These are phyloP conservation scores for Mycosphaerelloides madeirae DNA, from an alignment of 2,329 filamentous ascomycete species.

Conservation along the genomic window DNA sequence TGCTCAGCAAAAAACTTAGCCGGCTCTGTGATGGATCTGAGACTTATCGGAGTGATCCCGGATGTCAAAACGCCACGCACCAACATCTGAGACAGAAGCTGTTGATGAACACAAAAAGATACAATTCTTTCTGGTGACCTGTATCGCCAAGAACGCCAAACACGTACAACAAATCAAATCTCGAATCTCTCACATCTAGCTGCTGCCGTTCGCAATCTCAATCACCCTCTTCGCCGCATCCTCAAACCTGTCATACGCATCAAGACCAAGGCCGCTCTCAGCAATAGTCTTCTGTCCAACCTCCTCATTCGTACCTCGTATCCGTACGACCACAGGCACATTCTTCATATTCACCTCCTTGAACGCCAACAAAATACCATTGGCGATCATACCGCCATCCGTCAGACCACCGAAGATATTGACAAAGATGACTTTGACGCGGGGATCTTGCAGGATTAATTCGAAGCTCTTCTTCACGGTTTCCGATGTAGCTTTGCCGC, in stretches of 20 bases:
- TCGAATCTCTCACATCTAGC: too few relatives aligned
- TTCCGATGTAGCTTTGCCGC: conserved; percentile 77
- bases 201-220: conserved; percentile 45
- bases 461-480: conserved; percentile 75
- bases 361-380: conserved; percentile 69
- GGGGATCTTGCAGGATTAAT: conserved; percentile 64
- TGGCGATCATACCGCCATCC: conserved; percentile 75
- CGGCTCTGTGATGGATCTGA: too few relatives aligned
- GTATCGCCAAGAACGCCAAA: background rate
- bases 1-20: too few relatives aligned
- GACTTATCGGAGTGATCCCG: too few relatives aligned
- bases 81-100: too few relatives aligned
- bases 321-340: conserved; percentile 69
- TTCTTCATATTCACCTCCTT: conserved; percentile 54
- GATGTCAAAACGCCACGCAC: too few relatives aligned
- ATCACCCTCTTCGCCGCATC: conserved; percentile 66
- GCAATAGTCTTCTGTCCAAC: conserved; percentile 65
- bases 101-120: too few relatives aligned
- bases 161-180: conserved; percentile 2
- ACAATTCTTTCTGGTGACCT: too few relatives aligned
- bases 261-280: conserved; percentile 62
- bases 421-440: conserved; percentile 68
- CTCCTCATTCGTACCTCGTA: conserved; percentile 70
- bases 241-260: conserved; percentile 70
- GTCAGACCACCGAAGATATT: conserved; percentile 69